Conservation (phyloP, 768 basidiomycete species). For the Cystofilobasidium capitatum region DNA sequence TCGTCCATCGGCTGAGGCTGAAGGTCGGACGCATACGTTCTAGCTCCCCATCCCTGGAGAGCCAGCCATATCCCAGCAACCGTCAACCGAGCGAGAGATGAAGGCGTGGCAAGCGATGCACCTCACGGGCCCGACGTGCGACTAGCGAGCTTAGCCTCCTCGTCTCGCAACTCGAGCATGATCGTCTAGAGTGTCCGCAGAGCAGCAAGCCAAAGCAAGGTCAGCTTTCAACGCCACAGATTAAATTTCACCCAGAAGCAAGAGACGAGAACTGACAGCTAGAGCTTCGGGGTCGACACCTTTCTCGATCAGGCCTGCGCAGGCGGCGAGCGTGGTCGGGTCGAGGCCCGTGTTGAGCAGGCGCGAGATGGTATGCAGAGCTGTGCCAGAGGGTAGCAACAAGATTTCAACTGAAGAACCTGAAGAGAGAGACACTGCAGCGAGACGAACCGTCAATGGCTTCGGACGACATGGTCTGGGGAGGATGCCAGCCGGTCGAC, state of each 20-base stretch:
- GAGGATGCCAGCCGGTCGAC: background rate
- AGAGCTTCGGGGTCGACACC: conserved; percentile 15
- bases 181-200: background rate
- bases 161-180: background rate
- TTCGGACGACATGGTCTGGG: background rate
- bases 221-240: too few relatives aligned
- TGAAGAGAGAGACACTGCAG: background rate
- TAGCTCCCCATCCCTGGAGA: too few relatives aligned
- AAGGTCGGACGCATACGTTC: too few relatives aligned
- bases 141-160: background rate
- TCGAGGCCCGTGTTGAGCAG: conserved; percentile 25
- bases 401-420: background rate
- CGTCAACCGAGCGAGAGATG: too few relatives aligned
- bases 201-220: background rate
- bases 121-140: too few relatives aligned
- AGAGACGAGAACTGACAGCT: conserved; percentile 8
- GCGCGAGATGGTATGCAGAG: conserved; percentile 14
- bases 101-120: too few relatives aligned
- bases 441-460: background rate
- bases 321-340: conserved; percentile 1
- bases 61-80: too few relatives aligned
- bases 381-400: background rate
- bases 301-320: conserved; percentile 17
- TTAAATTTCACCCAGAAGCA: too few relatives aligned
- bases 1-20: too few relatives aligned